phyloP scores from a whole-genome alignment of 2,329 filamentous ascomycete genomes.

The Rosellinia necatrix region DNA sequence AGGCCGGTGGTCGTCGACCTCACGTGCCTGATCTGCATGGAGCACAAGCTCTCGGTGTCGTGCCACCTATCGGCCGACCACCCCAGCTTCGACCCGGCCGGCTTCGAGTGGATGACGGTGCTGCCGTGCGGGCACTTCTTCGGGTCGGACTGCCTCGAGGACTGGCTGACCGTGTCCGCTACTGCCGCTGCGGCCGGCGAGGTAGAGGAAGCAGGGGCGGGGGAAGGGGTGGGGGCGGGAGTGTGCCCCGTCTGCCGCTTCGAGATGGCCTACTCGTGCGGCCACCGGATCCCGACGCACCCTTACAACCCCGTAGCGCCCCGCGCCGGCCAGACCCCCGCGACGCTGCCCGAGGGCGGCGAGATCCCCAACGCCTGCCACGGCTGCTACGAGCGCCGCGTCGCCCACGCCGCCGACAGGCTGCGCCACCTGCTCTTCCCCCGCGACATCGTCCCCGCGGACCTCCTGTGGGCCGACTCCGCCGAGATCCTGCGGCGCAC shows the following conservation, averaged over 20 bases:
- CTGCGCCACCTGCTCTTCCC: not conserved
- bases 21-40: slow-evolving; percentile 27
- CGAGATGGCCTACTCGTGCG: slow-evolving; percentile 20
- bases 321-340: slow-evolving; percentile 11
- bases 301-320: not conserved
- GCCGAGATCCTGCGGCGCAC: not conserved
- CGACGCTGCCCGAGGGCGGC: slow-evolving; percentile 28
- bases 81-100: no score
- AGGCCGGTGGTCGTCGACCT: slow-evolving; percentile 20
- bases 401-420: accelerated
- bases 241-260: slow-evolving; percentile 31
- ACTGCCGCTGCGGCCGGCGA: no score
- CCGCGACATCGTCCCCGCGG: accelerated
- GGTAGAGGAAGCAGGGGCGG: accelerated
- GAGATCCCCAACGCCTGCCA: not conserved
- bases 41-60: slow-evolving; percentile 20
- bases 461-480: not conserved
- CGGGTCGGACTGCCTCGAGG: slow-evolving; percentile 13
- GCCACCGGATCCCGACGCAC: slow-evolving; percentile 14
- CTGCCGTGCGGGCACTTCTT: slow-evolving; percentile 34
- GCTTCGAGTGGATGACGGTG: slow-evolving; percentile 12
- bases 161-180: slow-evolving; percentile 10
- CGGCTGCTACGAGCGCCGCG: not conserved
- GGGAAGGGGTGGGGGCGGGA: not conserved
- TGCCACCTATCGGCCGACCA: not conserved